Evolutionary conservation across 139 green algal species (phyloP).

Genomic region (Microglena sp.): DNA sequence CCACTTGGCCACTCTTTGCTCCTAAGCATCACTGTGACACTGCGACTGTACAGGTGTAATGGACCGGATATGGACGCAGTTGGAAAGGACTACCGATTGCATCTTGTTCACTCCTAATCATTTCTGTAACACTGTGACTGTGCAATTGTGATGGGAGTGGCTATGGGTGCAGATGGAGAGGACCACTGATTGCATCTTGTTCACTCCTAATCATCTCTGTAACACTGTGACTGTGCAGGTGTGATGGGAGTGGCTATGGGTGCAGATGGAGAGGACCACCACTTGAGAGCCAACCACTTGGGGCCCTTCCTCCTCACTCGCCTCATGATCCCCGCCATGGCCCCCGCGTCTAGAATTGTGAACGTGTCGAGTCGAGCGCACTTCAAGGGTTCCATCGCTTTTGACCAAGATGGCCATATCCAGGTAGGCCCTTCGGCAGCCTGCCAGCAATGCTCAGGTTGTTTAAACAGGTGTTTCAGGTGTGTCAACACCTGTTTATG

Average conservation of each 20-base stretch:
- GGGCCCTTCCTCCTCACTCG: conserved; percentile 56
- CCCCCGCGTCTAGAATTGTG: conserved; percentile 26
- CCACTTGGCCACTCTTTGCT: no score
- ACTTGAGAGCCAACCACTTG: conserved; percentile 46
- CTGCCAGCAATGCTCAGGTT: background rate
- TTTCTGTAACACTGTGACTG: background rate
- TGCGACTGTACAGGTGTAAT: background rate
- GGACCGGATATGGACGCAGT: no score
- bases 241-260: conserved; percentile 38
- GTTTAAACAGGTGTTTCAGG: background rate
- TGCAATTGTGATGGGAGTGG: conserved; percentile 6
- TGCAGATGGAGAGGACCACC: conserved; percentile 20
- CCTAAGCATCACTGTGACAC: background rate
- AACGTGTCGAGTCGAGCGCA: conserved; percentile 50
- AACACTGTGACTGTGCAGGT: no score
- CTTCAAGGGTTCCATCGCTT: conserved; percentile 15
- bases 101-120: no score
- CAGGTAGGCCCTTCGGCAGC: background rate
- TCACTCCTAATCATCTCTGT: no score
- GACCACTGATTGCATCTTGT: conserved; percentile 39
- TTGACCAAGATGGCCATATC: conserved; percentile 7
- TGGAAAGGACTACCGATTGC: no score
- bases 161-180: no score
- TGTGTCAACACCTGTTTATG: no score
- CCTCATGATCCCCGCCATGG: conserved; percentile 44